Evolutionary conservation across 345 rosid species (phyloP).

Genomic region (Citrus trifoliata): DNA sequence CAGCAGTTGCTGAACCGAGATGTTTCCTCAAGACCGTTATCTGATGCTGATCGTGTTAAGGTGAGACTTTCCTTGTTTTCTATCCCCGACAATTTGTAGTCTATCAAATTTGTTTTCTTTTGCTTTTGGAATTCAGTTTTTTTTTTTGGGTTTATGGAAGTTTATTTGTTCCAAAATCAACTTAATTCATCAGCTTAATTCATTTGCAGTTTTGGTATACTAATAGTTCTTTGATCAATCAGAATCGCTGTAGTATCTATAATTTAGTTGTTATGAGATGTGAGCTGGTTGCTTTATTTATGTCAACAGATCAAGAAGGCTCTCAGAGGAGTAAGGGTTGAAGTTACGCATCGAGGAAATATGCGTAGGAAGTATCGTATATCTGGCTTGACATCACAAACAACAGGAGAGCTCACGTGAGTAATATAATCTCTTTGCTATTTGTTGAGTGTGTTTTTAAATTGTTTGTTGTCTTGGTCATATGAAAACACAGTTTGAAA

Average conservation of each 20-base stretch:
- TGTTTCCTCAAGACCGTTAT: constrained; percentile 66
- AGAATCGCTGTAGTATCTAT: neutral
- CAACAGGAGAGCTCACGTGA: constrained; percentile 87
- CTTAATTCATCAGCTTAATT: neutral
- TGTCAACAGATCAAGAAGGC: constrained; percentile 77
- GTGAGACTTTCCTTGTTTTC: constrained; percentile 27
- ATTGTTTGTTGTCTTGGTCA: neutral
- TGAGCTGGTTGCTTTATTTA: neutral
- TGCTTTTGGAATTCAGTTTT: neutral
- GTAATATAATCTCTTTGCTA: constrained; percentile 18
- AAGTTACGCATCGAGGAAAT: constrained; percentile 92
- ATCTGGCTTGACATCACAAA: constrained; percentile 83
- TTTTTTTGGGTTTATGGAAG: neutral
- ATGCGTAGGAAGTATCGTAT: constrained; percentile 96
- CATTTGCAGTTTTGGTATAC: neutral
- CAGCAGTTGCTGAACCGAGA: constrained; percentile 63
- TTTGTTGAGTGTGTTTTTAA: neutral
- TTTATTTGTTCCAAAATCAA: neutral
- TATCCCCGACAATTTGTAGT: neutral
- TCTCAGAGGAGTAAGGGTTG: constrained; percentile 87
- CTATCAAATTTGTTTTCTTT: neutral
- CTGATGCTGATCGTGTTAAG: constrained; percentile 96
- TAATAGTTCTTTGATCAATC: neutral
- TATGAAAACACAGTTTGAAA: neutral
- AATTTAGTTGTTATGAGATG: neutral